phyloP scores from a whole-genome alignment of 2,329 filamentous ascomycete species.

The Cadophora luteo-olivacea region DNA sequence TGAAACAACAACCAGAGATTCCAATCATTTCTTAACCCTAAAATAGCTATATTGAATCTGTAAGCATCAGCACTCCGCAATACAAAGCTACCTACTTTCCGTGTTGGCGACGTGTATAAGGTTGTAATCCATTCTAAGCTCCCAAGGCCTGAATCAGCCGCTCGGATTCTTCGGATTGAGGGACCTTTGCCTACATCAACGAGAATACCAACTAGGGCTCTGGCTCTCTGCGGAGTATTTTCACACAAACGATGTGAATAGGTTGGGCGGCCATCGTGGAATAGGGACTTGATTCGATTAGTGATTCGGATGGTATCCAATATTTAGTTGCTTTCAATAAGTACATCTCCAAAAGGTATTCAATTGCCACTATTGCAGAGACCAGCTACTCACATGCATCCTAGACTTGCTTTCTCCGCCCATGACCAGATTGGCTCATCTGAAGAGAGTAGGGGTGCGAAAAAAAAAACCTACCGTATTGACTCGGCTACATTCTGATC shows the following conservation, averaged over 20 bases:
- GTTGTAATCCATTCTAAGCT: slow-evolving; percentile 15
- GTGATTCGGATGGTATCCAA: background rate
- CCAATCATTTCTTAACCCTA: slow-evolving; percentile 1
- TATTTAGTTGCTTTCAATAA: background rate
- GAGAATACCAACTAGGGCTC: slow-evolving; percentile 25
- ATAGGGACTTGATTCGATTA: background rate
- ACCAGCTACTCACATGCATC: background rate
- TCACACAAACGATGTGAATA: slow-evolving; percentile 23
- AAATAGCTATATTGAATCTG: slow-evolving; percentile 9
- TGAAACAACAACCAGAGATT: slow-evolving; percentile 18
- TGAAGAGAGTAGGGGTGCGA: background rate
- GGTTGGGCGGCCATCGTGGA: background rate
- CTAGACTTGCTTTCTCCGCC: background rate
- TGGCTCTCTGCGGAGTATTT: slow-evolving; percentile 21
- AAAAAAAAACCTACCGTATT: background rate
- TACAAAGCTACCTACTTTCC: background rate
- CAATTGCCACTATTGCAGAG: background rate
- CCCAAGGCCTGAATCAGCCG: background rate
- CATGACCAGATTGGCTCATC: background rate
- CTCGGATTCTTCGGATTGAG: too few relatives aligned
- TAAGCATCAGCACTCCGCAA: background rate
- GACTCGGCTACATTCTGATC: background rate
- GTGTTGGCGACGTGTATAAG: slow-evolving; percentile 17
- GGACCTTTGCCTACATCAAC: background rate
- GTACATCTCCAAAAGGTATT: background rate